Conservation (phyloP, 1,284 basidiomycete genomes). For the Ustilago vetiveriae region DNA sequence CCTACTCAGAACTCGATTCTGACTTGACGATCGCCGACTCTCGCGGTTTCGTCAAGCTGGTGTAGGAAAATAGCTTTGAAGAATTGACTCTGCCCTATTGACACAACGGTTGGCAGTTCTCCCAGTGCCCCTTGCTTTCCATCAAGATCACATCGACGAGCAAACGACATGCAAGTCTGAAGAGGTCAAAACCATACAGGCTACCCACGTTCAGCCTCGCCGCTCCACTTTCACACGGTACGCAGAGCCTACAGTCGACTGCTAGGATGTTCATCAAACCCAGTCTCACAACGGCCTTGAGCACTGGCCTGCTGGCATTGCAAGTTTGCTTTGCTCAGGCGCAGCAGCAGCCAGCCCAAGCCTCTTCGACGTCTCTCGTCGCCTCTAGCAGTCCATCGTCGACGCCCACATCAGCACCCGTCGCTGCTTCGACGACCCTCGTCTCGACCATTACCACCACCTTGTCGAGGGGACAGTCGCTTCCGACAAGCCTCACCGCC, state of each 20-base stretch:
- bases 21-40: too few relatives aligned
- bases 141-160: too few relatives aligned
- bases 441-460: constrained; percentile 42
- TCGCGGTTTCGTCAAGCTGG: too few relatives aligned
- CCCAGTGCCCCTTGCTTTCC: too few relatives aligned
- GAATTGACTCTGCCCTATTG: too few relatives aligned
- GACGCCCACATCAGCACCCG: constrained; percentile 3
- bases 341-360: constrained; percentile 10
- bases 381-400: constrained; percentile 7
- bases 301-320: constrained; percentile 12
- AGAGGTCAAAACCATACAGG: not conserved
- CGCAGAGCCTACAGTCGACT: not conserved
- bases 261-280: constrained; percentile 17
- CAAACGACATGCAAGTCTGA: not conserved
- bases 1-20: too few relatives aligned
- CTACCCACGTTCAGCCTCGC: not conserved
- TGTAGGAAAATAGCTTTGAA: too few relatives aligned
- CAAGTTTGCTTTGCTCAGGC: constrained; percentile 16
- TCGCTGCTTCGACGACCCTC: constrained; percentile 9
- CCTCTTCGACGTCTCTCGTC: constrained; percentile 12
- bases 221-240: not conserved
- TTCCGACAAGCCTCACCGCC: constrained; percentile 33
- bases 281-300: constrained; percentile 1
- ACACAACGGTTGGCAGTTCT: too few relatives aligned
- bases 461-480: constrained; percentile 27